Evolutionary conservation across 495 filamentous ascomycete genomes (phyloP), one percentile per base, ranked within the genome.

Genomic region (Halenospora varia): DNA sequence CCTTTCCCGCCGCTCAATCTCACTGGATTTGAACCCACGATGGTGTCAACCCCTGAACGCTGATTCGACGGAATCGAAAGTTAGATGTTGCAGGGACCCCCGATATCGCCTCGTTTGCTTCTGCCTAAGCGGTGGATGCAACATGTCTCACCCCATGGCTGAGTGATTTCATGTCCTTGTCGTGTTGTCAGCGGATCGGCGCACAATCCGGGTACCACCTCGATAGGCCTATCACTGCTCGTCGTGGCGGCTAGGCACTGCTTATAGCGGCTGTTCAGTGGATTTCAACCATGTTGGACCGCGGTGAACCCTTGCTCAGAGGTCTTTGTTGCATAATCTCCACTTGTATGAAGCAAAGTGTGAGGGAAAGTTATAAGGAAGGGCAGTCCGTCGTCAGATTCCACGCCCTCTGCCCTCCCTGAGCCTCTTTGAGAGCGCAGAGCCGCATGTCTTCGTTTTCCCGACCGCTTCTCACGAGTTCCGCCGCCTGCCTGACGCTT

Each of bases 371-470:
- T 10, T 57, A 62, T 62, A 57, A 57, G 48, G 44, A 23, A 20
- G 24, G 41, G 40, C 53, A 10, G 25, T 39, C 26, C 35, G 56
- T 54, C 53, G 74, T 89, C 3, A 75, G 90, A 29, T 85, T 82
- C 1, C 80, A 81, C 56, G 69, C 88, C 17, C 74, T 92, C 3
- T 73, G 83, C 9, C 76, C 85, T 1, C 76, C 73, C 1, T 35
- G 29, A 35, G 29, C 29, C 29, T 35, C 29, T 35, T 4, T 13
- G 29, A 6, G 29, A 4, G 6, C 29, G 4, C 13, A 35, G 29
- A 35, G 29, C 29, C 29, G 29, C 29, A 35, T 35, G 4, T 35
- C 4, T 35, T 35, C 29, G 13, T 35, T 13, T 35, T 35, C 29
- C 13, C 29, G 6, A 4, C 13, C 29, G 29, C 13, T 35, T 35